Evolutionary conservation across 345 rosid species (phyloP).

Genomic region (Abelmoschus esculentus): DNA sequence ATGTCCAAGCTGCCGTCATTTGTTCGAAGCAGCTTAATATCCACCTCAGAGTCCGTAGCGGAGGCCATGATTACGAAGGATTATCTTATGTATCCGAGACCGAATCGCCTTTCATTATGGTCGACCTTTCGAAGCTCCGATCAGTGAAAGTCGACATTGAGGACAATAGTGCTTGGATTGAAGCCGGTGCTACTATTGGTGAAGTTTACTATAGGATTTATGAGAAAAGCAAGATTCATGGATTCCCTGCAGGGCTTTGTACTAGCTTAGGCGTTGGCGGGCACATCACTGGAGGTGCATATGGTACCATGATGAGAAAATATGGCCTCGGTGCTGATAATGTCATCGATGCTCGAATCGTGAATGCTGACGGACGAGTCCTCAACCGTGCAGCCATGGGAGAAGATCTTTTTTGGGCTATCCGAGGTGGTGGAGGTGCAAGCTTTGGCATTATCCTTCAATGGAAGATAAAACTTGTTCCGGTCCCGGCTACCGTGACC

Average conservation of each 20-base stretch:
- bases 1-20: slow-evolving; percentile 52
- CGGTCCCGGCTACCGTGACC: slow-evolving; percentile 53
- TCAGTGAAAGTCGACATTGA: slow-evolving; percentile 28
- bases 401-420: slow-evolving; percentile 68
- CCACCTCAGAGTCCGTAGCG: slow-evolving; percentile 54
- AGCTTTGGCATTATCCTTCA: slow-evolving; percentile 50
- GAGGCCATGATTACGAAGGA: slow-evolving; percentile 74
- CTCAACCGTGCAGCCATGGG: slow-evolving; percentile 57
- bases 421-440: slow-evolving; percentile 68
- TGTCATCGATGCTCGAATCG: slow-evolving; percentile 56
- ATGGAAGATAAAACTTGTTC: slow-evolving; percentile 63
- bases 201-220: slow-evolving; percentile 52
- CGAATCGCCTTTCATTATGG: slow-evolving; percentile 40
- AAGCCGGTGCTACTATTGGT: slow-evolving; percentile 66
- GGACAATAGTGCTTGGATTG: slow-evolving; percentile 51
- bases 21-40: slow-evolving; percentile 42
- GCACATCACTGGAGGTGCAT: slow-evolving; percentile 60
- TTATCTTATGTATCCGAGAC: slow-evolving; percentile 46
- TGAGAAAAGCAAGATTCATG: slow-evolving; percentile 49
- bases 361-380: slow-evolving; percentile 43
- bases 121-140: slow-evolving; percentile 49
- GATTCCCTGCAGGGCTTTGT: slow-evolving; percentile 63
- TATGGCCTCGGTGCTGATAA: slow-evolving; percentile 79
- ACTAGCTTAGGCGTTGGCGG: slow-evolving; percentile 60
- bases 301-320: slow-evolving; percentile 73